These are phyloP conservation scores for Dalbergia oliveri DNA, from an alignment of 306 rosid genomes.

Conservation along the genomic window DNA sequence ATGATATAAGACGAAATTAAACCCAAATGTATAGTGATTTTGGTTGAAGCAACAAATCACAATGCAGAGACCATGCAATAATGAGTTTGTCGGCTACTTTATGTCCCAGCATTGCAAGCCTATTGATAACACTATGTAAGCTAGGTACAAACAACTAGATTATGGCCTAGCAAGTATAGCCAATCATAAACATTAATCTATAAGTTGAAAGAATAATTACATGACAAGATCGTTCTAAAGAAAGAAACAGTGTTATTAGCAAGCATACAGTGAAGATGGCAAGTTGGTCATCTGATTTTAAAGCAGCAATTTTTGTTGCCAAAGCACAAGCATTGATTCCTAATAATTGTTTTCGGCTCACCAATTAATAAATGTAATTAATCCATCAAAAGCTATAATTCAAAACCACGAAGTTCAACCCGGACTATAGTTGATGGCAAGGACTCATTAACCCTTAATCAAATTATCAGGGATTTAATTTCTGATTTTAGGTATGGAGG, in stretches of 20 bases:
- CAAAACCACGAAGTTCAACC: constrained; percentile 53
- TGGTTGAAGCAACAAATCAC: constrained; percentile 70
- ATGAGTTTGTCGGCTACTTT: constrained; percentile 85
- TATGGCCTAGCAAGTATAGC: constrained; percentile 61
- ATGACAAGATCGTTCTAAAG: constrained; percentile 62
- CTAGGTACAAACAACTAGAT: constrained; percentile 59
- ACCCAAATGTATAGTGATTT: constrained; percentile 54
- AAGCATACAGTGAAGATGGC: constrained; percentile 39
- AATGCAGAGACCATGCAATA: constrained; percentile 61
- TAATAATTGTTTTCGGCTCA: constrained; percentile 46
- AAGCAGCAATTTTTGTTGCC: constrained; percentile 51
- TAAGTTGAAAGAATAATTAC: constrained; percentile 51
- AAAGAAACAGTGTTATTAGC: constrained; percentile 11
- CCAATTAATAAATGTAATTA: constrained; percentile 51
- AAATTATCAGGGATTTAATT: too few species aligned
- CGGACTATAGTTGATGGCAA: too few species aligned
- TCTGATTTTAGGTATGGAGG: too few species aligned
- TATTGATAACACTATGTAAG: constrained; percentile 52
- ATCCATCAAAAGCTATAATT: neutral
- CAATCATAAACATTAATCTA: constrained; percentile 57
- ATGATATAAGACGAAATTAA: neutral
- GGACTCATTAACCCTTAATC: too few species aligned
- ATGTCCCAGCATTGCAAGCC: constrained; percentile 57
- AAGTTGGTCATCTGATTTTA: constrained; percentile 46
- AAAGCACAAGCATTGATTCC: constrained; percentile 54